phyloP scores from a whole-genome alignment of 257 asterid genomes.

The Salvia miltiorrhiza region DNA sequence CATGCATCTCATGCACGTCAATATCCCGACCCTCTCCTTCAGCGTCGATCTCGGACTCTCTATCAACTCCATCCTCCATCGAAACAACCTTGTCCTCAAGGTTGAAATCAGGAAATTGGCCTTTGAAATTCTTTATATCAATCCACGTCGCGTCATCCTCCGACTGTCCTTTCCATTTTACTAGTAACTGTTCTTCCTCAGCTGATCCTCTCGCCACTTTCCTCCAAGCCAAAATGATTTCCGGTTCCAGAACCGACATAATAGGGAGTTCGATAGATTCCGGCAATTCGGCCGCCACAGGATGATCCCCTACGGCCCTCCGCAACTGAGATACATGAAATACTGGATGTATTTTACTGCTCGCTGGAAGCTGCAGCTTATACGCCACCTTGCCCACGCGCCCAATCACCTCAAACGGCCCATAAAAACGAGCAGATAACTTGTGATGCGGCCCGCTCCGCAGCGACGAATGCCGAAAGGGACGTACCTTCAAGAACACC shows the following conservation, averaged over 20 bases:
- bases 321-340: background rate
- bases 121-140: background rate
- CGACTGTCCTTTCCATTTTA: background rate
- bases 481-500: too few relatives aligned
- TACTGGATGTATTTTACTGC: background rate
- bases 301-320: background rate
- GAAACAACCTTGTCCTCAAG: too few relatives aligned
- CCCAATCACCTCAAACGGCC: background rate
- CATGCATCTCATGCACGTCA: too few relatives aligned
- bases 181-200: background rate
- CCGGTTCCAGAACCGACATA: background rate
- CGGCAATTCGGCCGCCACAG: too few relatives aligned
- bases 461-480: too few relatives aligned
- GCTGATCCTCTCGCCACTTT: too few relatives aligned
- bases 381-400: too few relatives aligned
- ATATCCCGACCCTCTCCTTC: too few relatives aligned
- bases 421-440: background rate
- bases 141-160: background rate
- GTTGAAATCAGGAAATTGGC: too few relatives aligned
- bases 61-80: too few relatives aligned
- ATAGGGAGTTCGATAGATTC: background rate
- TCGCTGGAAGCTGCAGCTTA: too few relatives aligned
- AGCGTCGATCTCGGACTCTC: too few relatives aligned
- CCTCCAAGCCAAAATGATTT: background rate
- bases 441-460: background rate